phyloP scores from a whole-genome alignment of 2,329 filamentous ascomycete species.

The Sporothrix phasma region DNA sequence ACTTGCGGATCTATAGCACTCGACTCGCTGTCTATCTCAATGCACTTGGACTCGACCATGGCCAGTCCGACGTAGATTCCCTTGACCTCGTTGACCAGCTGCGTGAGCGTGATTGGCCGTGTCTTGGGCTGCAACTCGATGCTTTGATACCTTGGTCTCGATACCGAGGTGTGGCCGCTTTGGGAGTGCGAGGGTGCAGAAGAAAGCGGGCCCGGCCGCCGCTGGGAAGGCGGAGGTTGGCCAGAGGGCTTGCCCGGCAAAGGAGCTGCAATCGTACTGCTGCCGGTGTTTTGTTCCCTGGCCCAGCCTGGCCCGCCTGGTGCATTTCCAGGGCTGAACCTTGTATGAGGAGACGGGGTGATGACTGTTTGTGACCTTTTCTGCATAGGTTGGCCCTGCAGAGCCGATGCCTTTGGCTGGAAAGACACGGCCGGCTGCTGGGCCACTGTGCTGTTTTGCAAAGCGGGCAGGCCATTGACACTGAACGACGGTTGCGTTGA shows the following conservation, averaged over 20 bases:
- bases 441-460: too few species aligned
- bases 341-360: background rate
- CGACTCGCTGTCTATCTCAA: conserved; percentile 64
- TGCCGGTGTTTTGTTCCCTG: background rate
- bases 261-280: background rate
- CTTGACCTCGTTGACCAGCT: conserved; percentile 72
- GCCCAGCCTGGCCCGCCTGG: background rate
- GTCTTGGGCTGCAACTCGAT: conserved; percentile 47
- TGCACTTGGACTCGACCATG: conserved; percentile 81
- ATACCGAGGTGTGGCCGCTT: too few species aligned
- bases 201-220: background rate
- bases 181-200: background rate
- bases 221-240: background rate
- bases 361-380: background rate
- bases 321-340: background rate
- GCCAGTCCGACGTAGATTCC: conserved; percentile 74
- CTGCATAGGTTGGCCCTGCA: background rate
- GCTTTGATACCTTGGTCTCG: background rate
- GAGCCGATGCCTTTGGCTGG: background rate
- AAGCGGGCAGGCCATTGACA: too few species aligned
- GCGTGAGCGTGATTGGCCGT: conserved; percentile 62
- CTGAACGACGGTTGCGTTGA: background rate
- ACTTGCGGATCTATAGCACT: conserved; percentile 31
- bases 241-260: background rate
- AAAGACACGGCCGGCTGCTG: background rate